These are phyloP conservation scores for Rhizophlyctis rosea DNA, from an alignment of 192 early-diverging fungal species.

Conservation along the genomic window DNA sequence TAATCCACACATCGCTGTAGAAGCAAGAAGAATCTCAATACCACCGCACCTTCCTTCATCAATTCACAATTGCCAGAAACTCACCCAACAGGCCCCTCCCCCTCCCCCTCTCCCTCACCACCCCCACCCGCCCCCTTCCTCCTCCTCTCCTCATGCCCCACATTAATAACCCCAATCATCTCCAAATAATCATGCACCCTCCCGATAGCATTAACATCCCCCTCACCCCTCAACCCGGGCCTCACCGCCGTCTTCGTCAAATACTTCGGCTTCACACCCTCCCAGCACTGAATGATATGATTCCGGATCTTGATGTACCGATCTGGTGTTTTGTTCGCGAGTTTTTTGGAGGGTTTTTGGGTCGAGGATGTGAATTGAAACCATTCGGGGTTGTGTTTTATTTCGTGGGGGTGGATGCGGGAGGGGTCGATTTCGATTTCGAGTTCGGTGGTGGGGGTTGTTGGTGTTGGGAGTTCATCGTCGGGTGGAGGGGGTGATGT, in stretches of 20 bases:
- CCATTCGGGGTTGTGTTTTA: slow-evolving; percentile 33
- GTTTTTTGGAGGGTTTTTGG: no score
- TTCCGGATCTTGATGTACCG: slow-evolving; percentile 87
- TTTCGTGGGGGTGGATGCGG: slow-evolving; percentile 42
- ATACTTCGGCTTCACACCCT: slow-evolving; percentile 53
- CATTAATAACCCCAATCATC: slow-evolving; percentile 72
- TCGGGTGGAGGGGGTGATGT: no score
- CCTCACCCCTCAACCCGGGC: slow-evolving; percentile 72
- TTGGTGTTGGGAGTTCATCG: no score
- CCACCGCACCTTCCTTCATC: slow-evolving; percentile 23
- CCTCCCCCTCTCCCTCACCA: slow-evolving; percentile 11
- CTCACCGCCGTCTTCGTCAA: slow-evolving; percentile 80
- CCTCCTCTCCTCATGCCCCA: slow-evolving; percentile 41
- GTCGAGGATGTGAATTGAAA: slow-evolving; percentile 34
- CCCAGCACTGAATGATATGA: slow-evolving; percentile 82
- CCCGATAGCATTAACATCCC: slow-evolving; percentile 91
- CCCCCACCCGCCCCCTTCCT: slow-evolving; percentile 28
- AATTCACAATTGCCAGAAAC: slow-evolving; percentile 17
- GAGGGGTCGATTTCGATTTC: slow-evolving; percentile 6
- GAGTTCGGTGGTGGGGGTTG: no score
- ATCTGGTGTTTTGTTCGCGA: slow-evolving; percentile 83
- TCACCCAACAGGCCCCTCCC: slow-evolving; percentile 5
- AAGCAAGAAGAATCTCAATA: no score
- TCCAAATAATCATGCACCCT: slow-evolving; percentile 86
- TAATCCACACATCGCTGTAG: no score